Evolutionary conservation across 805 yeast species (phyloP).

Genomic region (Suhomyces pyralidae): DNA sequence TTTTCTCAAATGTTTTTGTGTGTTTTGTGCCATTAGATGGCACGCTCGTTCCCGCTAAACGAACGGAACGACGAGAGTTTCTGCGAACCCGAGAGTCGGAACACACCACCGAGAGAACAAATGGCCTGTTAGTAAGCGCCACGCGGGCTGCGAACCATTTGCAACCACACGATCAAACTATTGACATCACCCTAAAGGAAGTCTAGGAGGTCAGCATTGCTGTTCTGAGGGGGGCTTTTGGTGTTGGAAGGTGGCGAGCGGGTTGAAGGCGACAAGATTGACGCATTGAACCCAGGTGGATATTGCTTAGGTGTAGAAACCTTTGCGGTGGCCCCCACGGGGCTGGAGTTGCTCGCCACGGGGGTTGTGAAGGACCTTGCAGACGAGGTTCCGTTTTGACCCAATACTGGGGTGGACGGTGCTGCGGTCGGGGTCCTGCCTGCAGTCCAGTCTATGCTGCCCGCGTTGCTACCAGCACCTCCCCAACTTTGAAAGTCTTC

Average conservation of each 20-base stretch:
- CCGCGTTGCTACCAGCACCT: not conserved
- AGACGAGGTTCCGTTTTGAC: not conserved
- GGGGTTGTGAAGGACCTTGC: not conserved
- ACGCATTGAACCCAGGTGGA: constrained; percentile 34
- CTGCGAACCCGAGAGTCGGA: not conserved
- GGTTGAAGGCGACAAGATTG: constrained; percentile 25
- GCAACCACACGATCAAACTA: not conserved
- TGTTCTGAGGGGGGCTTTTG: constrained; percentile 1
- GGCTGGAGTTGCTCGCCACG: not conserved
- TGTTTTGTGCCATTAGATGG: not conserved
- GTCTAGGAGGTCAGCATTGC: constrained; percentile 12
- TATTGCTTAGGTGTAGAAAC: constrained; percentile 7
- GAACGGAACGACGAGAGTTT: constrained; percentile 5
- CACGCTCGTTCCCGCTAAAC: constrained; percentile 2
- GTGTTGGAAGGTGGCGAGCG: constrained; percentile 1
- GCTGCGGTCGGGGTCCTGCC: constrained; percentile 3
- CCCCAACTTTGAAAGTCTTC: constrained; percentile 22
- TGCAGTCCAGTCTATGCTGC: constrained; percentile 15
- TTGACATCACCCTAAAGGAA: constrained; percentile 9
- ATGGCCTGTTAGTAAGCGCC: not conserved
- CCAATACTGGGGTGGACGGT: constrained; percentile 1
- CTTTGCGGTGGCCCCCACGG: not conserved
- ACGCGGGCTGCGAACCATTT: not conserved
- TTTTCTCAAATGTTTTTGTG: not conserved
- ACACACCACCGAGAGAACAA: not conserved